Evolutionary conservation across 345 rosid genomes (phyloP), one percentile per base, ranked within the genome.

Genomic region (Diplotaxis tenuifolia): DNA sequence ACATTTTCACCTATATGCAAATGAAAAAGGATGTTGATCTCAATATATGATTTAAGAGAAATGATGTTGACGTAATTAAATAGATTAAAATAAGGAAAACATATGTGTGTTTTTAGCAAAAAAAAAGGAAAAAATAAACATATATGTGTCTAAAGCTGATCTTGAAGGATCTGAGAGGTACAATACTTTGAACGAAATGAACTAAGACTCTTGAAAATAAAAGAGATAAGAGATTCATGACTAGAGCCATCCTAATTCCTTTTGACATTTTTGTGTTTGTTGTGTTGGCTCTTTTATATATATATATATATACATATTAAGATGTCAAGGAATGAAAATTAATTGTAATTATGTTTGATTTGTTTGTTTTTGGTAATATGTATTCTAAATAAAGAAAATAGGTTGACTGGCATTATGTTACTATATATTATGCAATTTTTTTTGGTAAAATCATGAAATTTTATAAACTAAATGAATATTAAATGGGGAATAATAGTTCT

Each of bases 1-100:
- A 21, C 58, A 64, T 73, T 73, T 65, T 40, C 71, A 73, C 18
- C 4, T 65, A 73, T 9, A 58, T 65, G 28, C 5, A n/a, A 34
- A 61, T 20, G 47, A 61, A 18, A 31, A 19, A 60, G 3, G 7
- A n/a, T 19, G 9, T 9, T 62, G 11, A 54, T 10, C 59, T 22
- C 59, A 22, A 2, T 54, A 12, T 16, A 22, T 55, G 16, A 55
- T 23, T 22, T 22, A 25, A 28, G 16, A 8, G 29, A 15, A 7
- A 58, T 1, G 32, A 14, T 25, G 19, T 7, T n/a, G 34, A 14
- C 31, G n/a, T 57, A 14, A 25, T 12, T 14, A 55, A 55, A 27
- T 27, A 57, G 11, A 15, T 57, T 0, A 57, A 57, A 28, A 57
- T 27, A 27, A 27, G 31, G 19, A 16, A 27, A 15, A 58, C 20